Conservation (phyloP, 73 alveolate species). For the Stentor coeruleus region DNA sequence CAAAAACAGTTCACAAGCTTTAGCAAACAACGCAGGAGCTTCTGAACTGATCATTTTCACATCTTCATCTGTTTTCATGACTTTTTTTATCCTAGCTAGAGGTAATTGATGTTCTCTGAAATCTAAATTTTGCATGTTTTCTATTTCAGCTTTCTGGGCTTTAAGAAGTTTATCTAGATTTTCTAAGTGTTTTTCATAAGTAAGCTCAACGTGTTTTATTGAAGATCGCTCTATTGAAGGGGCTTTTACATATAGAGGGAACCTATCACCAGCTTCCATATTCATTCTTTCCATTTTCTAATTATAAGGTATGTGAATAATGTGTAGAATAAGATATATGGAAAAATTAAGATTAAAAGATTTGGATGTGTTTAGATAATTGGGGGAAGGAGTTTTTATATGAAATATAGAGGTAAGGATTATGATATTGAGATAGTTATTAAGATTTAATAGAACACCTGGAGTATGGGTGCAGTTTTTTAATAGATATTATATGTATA, state of each 20-base stretch:
- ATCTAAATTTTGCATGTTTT: slow-evolving; percentile 53
- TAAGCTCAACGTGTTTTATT: neutral
- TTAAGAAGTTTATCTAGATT: slow-evolving; percentile 19
- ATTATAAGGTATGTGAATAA: too few relatives aligned
- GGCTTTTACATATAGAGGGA: neutral
- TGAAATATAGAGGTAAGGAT: too few relatives aligned
- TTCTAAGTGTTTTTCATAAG: slow-evolving; percentile 1
- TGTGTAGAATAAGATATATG: too few relatives aligned
- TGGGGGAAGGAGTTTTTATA: too few relatives aligned
- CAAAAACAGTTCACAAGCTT: slow-evolving; percentile 98
- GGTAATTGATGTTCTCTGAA: slow-evolving; percentile 76
- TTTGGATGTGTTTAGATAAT: too few relatives aligned
- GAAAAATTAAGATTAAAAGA: too few relatives aligned
- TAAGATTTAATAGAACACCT: too few relatives aligned
- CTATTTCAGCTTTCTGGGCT: slow-evolving; percentile 10
- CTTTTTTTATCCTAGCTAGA: slow-evolving; percentile 95
- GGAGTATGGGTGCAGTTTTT: too few relatives aligned
- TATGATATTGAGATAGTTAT: too few relatives aligned
- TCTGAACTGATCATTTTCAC: slow-evolving; percentile 27
- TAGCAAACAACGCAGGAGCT: slow-evolving; percentile 97
- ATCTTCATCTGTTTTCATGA: slow-evolving; percentile 76
- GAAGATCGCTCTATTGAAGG: neutral
- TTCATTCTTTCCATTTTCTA: too few relatives aligned
- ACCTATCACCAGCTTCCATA: neutral
- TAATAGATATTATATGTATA: too few relatives aligned